These are phyloP conservation scores for Claviceps purpurea DNA, from an alignment of 2,329 filamentous ascomycete genomes.

Conservation along the genomic window DNA sequence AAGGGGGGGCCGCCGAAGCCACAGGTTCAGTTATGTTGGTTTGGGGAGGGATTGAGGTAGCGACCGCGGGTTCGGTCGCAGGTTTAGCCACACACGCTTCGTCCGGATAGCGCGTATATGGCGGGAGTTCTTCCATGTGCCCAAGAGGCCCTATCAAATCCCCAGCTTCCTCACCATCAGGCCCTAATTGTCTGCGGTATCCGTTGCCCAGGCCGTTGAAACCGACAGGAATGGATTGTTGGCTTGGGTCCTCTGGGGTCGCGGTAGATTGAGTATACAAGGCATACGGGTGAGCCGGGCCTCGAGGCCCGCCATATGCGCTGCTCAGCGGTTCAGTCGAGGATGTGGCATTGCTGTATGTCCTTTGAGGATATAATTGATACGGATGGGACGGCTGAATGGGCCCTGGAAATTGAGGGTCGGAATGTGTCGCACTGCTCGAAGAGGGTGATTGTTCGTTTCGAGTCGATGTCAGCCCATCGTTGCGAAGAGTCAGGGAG, in stretches of 20 bases:
- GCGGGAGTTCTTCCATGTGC: constrained; percentile 80
- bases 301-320: constrained; percentile 44
- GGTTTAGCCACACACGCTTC: constrained; percentile 40
- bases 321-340: constrained; percentile 39
- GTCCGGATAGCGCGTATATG: constrained; percentile 82
- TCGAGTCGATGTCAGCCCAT: constrained; percentile 25
- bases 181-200: constrained; percentile 61
- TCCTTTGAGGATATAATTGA: constrained; percentile 66
- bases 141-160: constrained; percentile 80
- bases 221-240: constrained; percentile 49
- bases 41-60: not conserved
- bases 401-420: constrained; percentile 57
- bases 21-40: not conserved
- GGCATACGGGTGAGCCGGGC: constrained; percentile 72
- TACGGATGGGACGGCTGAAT: constrained; percentile 74
- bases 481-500: constrained; percentile 37
- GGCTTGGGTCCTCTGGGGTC: constrained; percentile 32
- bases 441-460: constrained; percentile 2
- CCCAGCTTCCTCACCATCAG: constrained; percentile 74
- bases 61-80: constrained; percentile 12
- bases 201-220: constrained; percentile 54
- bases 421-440: constrained; percentile 20
- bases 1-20: not conserved
- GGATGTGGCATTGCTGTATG: constrained; percentile 57
- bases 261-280: constrained; percentile 75